Conservation (phyloP, 768 basidiomycete genomes). For the Suillus bovinus region DNA sequence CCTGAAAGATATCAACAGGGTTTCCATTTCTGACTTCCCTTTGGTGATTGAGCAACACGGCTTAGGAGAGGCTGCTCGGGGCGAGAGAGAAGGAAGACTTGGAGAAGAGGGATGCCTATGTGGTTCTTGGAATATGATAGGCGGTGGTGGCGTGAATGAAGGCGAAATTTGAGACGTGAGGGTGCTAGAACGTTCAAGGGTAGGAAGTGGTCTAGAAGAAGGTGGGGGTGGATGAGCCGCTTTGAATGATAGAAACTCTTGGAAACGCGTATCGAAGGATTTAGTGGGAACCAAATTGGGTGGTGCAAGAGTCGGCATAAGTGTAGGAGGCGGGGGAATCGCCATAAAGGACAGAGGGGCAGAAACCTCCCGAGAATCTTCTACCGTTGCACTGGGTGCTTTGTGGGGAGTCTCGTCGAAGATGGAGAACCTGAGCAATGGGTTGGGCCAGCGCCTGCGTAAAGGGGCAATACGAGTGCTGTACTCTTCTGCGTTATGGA, state of each 20-base stretch:
- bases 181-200: background rate
- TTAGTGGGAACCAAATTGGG: background rate
- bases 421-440: slow-evolving; percentile 63
- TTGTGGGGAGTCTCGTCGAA: slow-evolving; percentile 50
- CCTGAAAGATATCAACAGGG: slow-evolving; percentile 52
- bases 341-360: background rate
- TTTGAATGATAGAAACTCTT: background rate
- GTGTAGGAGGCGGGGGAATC: slow-evolving; percentile 4
- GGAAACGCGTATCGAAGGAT: background rate
- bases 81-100: slow-evolving; percentile 21
- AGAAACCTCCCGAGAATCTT: background rate
- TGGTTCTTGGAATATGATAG: slow-evolving; percentile 33
- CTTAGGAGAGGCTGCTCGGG: slow-evolving; percentile 8
- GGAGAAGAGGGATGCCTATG: slow-evolving; percentile 11
- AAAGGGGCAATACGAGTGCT: slow-evolving; percentile 47
- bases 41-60: slow-evolving; percentile 47
- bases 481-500: slow-evolving; percentile 61
- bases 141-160: slow-evolving; percentile 25
- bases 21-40: slow-evolving; percentile 50
- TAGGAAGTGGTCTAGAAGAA: slow-evolving; percentile 6
- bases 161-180: background rate
- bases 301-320: background rate
- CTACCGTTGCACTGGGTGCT: slow-evolving; percentile 18
- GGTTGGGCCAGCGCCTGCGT: slow-evolving; percentile 54
- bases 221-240: background rate